Percentiles rank a stretch among this genome's conserved stretches.
Evolutionary conservation across 768 basidiomycete genomes (phyloP).

Genomic region (Suillus luteus): DNA sequence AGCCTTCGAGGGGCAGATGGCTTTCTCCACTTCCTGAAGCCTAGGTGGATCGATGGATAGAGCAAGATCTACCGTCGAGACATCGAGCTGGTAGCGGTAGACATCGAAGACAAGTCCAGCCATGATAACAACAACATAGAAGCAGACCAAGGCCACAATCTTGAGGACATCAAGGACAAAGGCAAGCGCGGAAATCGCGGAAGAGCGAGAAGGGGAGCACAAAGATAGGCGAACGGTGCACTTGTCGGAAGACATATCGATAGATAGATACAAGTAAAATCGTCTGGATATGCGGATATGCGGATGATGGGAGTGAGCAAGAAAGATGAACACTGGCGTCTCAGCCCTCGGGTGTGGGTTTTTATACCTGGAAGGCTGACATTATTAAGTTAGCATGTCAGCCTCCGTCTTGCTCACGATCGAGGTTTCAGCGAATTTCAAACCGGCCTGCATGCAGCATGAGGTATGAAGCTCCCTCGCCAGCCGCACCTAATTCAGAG

Average conservation of each 20-base stretch:
- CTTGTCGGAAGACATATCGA: background rate
- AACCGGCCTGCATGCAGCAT: background rate
- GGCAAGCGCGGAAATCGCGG: background rate
- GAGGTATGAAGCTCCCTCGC: background rate
- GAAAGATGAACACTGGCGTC: background rate
- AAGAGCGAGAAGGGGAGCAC: background rate
- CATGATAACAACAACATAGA: background rate
- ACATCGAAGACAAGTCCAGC: background rate
- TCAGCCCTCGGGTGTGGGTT: background rate
- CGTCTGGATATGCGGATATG: constrained; percentile 3
- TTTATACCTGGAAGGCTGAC: constrained; percentile 3
- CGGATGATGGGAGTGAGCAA: background rate
- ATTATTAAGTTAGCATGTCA: background rate
- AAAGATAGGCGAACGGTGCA: background rate
- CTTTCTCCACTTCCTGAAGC: background rate
- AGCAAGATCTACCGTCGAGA: background rate
- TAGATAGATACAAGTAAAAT: constrained; percentile 1
- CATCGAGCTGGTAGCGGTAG: background rate
- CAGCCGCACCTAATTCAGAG: background rate
- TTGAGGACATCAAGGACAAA: background rate
- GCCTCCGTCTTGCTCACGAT: background rate
- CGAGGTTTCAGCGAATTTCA: background rate
- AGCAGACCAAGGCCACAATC: background rate
- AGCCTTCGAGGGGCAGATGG: background rate
- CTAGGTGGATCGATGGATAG: background rate